Conservation (phyloP, 1,284 basidiomycete genomes). For the Cutaneotrichosporon curvatum region DNA sequence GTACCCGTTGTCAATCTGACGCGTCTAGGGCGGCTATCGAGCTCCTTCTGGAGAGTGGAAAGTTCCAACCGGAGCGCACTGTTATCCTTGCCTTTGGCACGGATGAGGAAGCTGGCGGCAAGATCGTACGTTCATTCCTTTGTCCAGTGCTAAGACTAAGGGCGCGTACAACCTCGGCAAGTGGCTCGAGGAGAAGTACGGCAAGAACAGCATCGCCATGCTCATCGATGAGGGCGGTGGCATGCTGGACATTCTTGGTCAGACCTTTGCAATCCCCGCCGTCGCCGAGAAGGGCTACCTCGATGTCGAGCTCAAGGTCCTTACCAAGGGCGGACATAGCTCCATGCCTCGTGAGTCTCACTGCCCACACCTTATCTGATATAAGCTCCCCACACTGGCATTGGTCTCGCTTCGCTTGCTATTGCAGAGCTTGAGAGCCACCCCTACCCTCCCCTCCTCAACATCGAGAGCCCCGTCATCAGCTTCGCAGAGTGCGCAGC, state of each 20-base stretch:
- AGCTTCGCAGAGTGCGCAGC: slow-evolving; percentile 29
- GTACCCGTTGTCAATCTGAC: neutral
- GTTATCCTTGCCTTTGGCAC: slow-evolving; percentile 62
- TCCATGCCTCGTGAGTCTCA: slow-evolving; percentile 51
- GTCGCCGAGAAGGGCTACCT: slow-evolving; percentile 62
- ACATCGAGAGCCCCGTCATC: slow-evolving; percentile 25
- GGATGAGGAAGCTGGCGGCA: slow-evolving; percentile 57
- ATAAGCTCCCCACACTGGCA: slow-evolving; percentile 38
- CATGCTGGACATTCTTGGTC: slow-evolving; percentile 21
- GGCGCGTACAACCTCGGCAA: slow-evolving; percentile 54
- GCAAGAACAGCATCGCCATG: slow-evolving; percentile 56
- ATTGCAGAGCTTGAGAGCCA: slow-evolving; percentile 38
- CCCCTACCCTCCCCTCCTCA: slow-evolving; percentile 31
- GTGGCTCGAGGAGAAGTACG: slow-evolving; percentile 54
- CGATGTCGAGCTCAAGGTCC: slow-evolving; percentile 53
- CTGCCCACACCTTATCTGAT: slow-evolving; percentile 3
- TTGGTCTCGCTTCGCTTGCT: slow-evolving; percentile 38
- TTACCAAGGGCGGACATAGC: slow-evolving; percentile 61
- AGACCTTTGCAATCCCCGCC: slow-evolving; percentile 51
- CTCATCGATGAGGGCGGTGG: slow-evolving; percentile 50
- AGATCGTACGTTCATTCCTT: neutral
- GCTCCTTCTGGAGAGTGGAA: slow-evolving; percentile 50
- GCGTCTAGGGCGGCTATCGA: slow-evolving; percentile 51
- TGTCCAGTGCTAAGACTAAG: slow-evolving; percentile 32
- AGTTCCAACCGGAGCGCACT: slow-evolving; percentile 52